Base-by-base conservation (phyloP, 169 alveolate genomes). In the Eimeria acervulina region DNA sequence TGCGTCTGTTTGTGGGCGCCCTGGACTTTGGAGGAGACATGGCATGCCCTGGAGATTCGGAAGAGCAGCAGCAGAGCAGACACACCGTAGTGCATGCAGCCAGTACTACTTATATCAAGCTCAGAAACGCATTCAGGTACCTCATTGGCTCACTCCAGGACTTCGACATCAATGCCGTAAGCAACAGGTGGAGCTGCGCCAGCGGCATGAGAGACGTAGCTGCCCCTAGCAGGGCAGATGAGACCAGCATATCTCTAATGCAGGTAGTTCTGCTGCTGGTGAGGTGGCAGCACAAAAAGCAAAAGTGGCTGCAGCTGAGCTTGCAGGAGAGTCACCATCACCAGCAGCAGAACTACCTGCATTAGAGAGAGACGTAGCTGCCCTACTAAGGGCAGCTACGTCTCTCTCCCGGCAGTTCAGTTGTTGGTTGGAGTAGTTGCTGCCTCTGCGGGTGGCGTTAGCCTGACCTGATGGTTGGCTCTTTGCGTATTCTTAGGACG, bases 121-220 rank as follows among this genome's bases (percentile, higher is more conserved):
- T 95, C 28, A 81, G 96, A 44, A 87, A 87, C 44, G 68, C 78
- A 19, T 72, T 76, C 74, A 61, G 74, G 68, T 95, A 85, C 78
- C 96, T 95, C 78, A 23, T 87, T 40, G 96, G 96, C 78, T 70
- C 83, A 40, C 92, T 95, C 19, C 76, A 74, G 8, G 93, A 87
- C 87, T 95, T 95, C 17, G 95, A 72, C 90, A 38, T 66, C 68
- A 68, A 13, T 13, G 55, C 84, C 33, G 95, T 89, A 44, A 89
- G 94, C 83, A 23, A 23, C 59, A 17, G 19, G 83, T 19, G 33
- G 63, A 40, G 26, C 70, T 59, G 66, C 76, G 31, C 6, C 78
- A 84, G 47, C 17, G 28, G 40, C 59, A 17, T 17, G 40, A 83
- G 33, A 12, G 59, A 51, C 15, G n/a, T n/a, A n/a, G n/a, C n/a